Evolutionary conservation across 805 yeast species (phyloP).

Genomic region (Blastobotrys muscicola): DNA sequence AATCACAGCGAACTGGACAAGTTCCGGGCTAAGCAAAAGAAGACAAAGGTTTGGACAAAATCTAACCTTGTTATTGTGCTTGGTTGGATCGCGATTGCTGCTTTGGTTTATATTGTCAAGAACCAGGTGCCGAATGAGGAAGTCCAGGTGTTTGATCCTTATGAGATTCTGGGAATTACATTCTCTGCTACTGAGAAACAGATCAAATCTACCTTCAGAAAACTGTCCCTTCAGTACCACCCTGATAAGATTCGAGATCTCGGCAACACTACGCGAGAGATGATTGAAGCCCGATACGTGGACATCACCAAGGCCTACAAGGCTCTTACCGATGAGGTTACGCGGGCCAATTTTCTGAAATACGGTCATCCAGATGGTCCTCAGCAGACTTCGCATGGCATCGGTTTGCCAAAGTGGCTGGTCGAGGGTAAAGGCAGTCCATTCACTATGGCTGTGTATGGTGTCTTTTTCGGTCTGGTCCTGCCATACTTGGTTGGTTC

Average conservation of each 20-base stretch:
- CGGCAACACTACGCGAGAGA: constrained; percentile 46
- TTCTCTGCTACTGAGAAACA: constrained; percentile 63
- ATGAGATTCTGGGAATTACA: constrained; percentile 69
- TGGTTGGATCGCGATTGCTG: constrained; percentile 56
- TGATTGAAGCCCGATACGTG: constrained; percentile 69
- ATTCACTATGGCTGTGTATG: constrained; percentile 54
- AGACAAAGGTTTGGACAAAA: constrained; percentile 22
- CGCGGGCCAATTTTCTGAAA: constrained; percentile 68
- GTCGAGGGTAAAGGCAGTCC: constrained; percentile 75
- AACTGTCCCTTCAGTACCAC: constrained; percentile 78
- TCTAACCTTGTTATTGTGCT: constrained; percentile 30
- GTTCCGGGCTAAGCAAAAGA: constrained; percentile 20
- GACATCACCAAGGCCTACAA: constrained; percentile 85
- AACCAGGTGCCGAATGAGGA: constrained; percentile 26
- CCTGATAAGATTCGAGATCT: constrained; percentile 79
- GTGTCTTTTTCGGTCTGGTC: constrained; percentile 61
- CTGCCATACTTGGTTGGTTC: constrained; percentile 72
- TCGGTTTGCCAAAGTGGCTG: constrained; percentile 86
- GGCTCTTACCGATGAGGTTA: constrained; percentile 83
- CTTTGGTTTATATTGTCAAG: constrained; percentile 31
- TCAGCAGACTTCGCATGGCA: constrained; percentile 80
- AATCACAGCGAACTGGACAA: constrained; percentile 14
- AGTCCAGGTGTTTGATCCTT: constrained; percentile 68
- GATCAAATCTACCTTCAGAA: constrained; percentile 74
- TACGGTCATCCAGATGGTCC: constrained; percentile 99